Evolutionary conservation across 257 asterid species (phyloP), one percentile per base, ranked within the genome.

Genomic region (Plantago ovata): DNA sequence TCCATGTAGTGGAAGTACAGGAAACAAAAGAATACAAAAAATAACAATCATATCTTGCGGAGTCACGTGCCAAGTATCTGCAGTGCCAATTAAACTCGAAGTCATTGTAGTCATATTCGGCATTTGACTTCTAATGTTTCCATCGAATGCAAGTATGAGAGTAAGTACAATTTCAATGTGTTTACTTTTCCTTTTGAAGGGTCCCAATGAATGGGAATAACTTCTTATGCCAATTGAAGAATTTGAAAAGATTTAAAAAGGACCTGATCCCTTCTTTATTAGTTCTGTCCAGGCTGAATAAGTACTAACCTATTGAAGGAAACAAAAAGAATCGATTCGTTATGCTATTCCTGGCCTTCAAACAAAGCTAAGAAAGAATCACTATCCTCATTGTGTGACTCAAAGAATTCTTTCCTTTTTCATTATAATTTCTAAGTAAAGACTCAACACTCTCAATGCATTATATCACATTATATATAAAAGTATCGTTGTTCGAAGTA

Each of bases 231-330:
- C 76, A 69, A 47, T 68, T 69, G 64, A 62, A 67, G 74, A 74
- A 67, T 58, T 71, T 63, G 56, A 82, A 80, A n/a, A 72, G 60
- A 70, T 77, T 63, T 59, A 66, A 22, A 48, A 57, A 66, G 81
- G 72, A 56, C 77, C 68, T 69, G 72, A 61, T 38, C 69, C 72
- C 61, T 68, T 58, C 73, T 65, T 72, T 77, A 70, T 69, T 62
- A 72, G 64, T 64, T 69, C 78, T 62, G 62, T 79, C 60, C 65
- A n/a, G 68, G 62, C 72, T 78, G 86, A 87, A 80, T 81, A 78
- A 73, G 77, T 87, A 74, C 87, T 84, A 72, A 82, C 80, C 73
- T 72, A 68, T 78, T 51, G 70, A 75, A 73, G 89, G 85, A 72
- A 83, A 84, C 84, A 80, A 65, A 73, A 79, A 21, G 67, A 80